Evolutionary conservation across 352 stramenopile species (phyloP).

Genomic region (Globisporangium okanoganense): DNA sequence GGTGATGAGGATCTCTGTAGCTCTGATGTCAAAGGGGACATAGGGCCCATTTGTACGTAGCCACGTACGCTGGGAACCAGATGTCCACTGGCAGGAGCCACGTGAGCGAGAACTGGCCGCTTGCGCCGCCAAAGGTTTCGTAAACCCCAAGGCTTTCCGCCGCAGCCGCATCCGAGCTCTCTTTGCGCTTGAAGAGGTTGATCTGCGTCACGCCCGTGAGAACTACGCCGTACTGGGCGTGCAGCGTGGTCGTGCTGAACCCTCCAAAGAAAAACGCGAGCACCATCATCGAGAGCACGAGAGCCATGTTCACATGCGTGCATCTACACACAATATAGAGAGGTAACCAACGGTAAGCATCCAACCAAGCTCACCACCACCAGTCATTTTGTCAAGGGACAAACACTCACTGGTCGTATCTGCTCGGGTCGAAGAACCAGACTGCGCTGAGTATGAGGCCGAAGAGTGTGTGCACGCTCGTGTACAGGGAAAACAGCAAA

Average conservation of each 20-base stretch:
- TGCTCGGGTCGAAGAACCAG: conserved; percentile 25
- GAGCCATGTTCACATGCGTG: background rate
- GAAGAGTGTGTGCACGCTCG: conserved; percentile 94
- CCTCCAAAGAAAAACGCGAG: conserved; percentile 95
- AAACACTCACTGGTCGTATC: background rate
- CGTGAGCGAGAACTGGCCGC: conserved; percentile 50
- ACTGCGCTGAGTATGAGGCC: conserved; percentile 89
- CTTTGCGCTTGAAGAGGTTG: conserved; percentile 93
- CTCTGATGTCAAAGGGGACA: no score
- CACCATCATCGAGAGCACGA: conserved; percentile 67
- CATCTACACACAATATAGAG: background rate
- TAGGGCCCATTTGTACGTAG: no score
- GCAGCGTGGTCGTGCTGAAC: conserved; percentile 98
- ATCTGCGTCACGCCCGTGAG: conserved; percentile 95
- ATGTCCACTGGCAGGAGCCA: conserved; percentile 81
- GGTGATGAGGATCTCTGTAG: no score
- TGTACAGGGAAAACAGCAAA: conserved; percentile 85
- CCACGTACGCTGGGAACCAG: conserved; percentile 60
- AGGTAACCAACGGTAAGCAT: background rate
- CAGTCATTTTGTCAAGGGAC: background rate
- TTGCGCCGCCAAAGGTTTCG: conserved; percentile 70
- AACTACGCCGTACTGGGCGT: conserved; percentile 96
- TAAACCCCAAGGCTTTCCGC: conserved; percentile 65
- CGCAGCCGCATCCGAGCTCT: background rate
- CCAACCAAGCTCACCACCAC: background rate